Conservation (phyloP, 1,139 yeast species). For the Blastobotrys buckinghamii region DNA sequence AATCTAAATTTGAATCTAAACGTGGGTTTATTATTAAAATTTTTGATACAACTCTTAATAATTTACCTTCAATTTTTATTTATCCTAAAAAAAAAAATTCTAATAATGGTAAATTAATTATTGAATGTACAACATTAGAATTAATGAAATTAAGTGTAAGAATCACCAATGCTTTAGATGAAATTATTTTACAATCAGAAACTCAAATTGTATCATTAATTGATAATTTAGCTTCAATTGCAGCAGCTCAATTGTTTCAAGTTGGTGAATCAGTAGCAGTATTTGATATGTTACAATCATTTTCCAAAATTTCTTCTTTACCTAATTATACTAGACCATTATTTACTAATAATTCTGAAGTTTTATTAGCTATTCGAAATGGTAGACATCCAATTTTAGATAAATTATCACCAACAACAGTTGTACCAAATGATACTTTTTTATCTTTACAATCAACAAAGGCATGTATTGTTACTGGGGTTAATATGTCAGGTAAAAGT, state of each 20-base stretch:
- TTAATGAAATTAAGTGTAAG: not conserved
- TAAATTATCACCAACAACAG: conserved; percentile 33
- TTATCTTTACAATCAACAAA: conserved; percentile 37
- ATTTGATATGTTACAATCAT: conserved; percentile 61
- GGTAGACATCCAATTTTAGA: conserved; percentile 81
- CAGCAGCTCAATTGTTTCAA: conserved; percentile 40
- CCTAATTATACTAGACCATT: conserved; percentile 49
- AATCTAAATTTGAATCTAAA: conserved; percentile 3
- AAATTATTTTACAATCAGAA: conserved; percentile 1
- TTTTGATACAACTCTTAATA: not conserved
- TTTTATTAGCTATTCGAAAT: conserved; percentile 37
- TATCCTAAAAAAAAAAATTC: not conserved
- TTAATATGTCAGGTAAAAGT: conserved; percentile 97
- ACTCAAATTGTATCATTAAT: conserved; percentile 39
- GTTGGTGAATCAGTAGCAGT: conserved; percentile 46
- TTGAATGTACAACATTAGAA: conserved; percentile 4
- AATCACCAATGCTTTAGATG: not conserved
- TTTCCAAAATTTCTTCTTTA: conserved; percentile 56
- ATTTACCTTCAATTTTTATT: not conserved
- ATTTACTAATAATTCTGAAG: conserved; percentile 38
- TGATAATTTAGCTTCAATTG: conserved; percentile 44
- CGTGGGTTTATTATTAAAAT: conserved; percentile 1
- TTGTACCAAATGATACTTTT: conserved; percentile 63
- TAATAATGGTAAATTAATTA: not conserved
- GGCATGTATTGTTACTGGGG: conserved; percentile 66